Base-by-base conservation (phyloP, 768 basidiomycete species). In the Gloeopeniophorella convolvens region DNA sequence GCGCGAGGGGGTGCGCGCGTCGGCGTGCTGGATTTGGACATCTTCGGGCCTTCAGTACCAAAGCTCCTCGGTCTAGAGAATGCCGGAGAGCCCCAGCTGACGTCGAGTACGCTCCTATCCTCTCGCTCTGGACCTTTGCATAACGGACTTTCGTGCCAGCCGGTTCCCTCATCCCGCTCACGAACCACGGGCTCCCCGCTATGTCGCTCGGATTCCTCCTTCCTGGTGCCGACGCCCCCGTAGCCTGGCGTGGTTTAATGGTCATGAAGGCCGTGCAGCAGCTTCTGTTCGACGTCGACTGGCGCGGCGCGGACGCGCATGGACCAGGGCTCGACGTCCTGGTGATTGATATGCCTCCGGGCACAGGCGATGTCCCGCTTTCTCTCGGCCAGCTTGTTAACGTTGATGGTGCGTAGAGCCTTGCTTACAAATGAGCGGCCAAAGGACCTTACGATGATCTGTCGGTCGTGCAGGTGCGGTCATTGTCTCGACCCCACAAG, bases 171-270 rank as follows among this genome's bases (percentile, higher is more conserved):
- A 62, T 87, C 10, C 95, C 94, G 0, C 68, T 97, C 13, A 75
- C 73, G 16, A 96, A 96, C 61, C 92, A 98, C 65, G 88, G 90
- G 12, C 60, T 97, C 2, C 84, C 88, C 13, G 89, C 87, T 59
- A 97, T 97, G 95, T 96, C 93, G 1, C 96, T 99, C 81, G 95
- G 93, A 3, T 99, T 92, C 64, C 78, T 99, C 11, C 76, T 98
- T 12, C 85, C 88, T 1, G 68, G 70, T 46, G 74, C 74, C 30
- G 90, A 94, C 62, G 80, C 82, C 0, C 83, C 93, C 0, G 76
- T 97, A 27, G 89, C 95, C 26, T 99, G 95, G 95, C 77, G 95
- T 21, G 95, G 95, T 2, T 76, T 96, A 18, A 98, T 97, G 95
- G 95, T 97, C 1, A 93, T 95, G 69, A 97, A 97, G 63, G 93